These are phyloP conservation scores for Erodium texanum DNA, from an alignment of 441 rosid species.

Conservation along the genomic window DNA sequence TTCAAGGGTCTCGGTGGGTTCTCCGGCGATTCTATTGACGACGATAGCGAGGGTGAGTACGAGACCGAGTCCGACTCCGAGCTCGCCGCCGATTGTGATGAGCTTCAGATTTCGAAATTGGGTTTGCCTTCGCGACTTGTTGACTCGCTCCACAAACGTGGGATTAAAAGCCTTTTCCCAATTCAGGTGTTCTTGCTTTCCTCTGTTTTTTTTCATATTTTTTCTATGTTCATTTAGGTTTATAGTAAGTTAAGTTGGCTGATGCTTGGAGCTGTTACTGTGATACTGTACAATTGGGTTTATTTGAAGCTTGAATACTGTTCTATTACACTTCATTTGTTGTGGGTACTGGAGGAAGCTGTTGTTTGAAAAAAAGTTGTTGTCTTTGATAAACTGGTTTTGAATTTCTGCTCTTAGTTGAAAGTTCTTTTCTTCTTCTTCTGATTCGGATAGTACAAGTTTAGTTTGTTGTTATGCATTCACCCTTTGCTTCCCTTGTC, in stretches of 20 bases:
- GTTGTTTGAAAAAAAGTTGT: not conserved
- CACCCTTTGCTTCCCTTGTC: too few relatives aligned
- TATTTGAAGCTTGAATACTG: not conserved
- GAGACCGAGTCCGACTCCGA: slow-evolving; percentile 10
- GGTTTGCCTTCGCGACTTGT: slow-evolving; percentile 73
- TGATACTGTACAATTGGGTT: not conserved
- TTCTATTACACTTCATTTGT: not conserved
- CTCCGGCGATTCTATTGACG: slow-evolving; percentile 15
- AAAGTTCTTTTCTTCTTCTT: too few relatives aligned
- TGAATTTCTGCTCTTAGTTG: too few relatives aligned
- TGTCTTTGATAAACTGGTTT: not conserved
- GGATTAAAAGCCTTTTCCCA: slow-evolving; percentile 88
- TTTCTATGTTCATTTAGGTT: too few relatives aligned
- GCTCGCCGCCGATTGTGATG: slow-evolving; percentile 28
- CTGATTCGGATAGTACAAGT: too few relatives aligned
- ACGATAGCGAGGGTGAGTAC: slow-evolving; percentile 19
- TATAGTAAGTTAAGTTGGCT: not conserved
- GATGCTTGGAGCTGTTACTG: not conserved
- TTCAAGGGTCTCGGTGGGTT: slow-evolving; percentile 58
- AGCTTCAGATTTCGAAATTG: slow-evolving; percentile 61
- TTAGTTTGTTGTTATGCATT: too few relatives aligned
- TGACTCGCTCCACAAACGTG: slow-evolving; percentile 63
- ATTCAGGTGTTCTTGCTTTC: slow-evolving; percentile 46
- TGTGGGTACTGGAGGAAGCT: too few relatives aligned
- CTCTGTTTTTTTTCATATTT: not conserved